These are phyloP conservation scores for Hericium alpestre DNA, from an alignment of 768 basidiomycete genomes.

Conservation along the genomic window DNA sequence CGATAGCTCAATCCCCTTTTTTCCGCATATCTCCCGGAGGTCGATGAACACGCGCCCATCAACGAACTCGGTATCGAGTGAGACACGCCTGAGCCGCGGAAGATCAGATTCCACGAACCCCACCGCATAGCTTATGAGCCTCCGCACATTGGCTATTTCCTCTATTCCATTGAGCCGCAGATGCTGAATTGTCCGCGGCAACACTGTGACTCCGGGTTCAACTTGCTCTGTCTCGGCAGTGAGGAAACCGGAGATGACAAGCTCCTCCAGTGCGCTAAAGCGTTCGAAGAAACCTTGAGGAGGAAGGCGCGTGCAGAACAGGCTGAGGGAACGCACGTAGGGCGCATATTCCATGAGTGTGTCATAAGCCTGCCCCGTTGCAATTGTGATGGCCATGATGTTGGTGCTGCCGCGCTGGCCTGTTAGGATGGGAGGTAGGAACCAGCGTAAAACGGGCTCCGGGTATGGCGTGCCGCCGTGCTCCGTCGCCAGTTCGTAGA, in stretches of 20 bases:
- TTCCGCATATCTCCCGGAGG: no score
- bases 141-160: no score
- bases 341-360: background rate
- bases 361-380: no score
- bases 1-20: no score
- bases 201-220: no score
- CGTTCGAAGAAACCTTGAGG: background rate
- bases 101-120: background rate
- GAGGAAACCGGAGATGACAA: background rate
- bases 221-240: no score
- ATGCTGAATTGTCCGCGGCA: background rate
- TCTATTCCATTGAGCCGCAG: background rate
- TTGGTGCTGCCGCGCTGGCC: no score
- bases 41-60: no score
- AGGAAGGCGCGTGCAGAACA: background rate
- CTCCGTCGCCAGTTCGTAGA: background rate
- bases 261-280: background rate
- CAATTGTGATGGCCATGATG: no score
- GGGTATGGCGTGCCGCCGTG: background rate
- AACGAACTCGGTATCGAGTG: background rate
- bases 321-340: background rate
- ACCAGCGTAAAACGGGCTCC: background rate
- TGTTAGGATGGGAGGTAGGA: background rate
- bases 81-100: background rate
- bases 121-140: background rate